phyloP scores from a whole-genome alignment of 129 eudicot genomes.

The Flaveria linearis region DNA sequence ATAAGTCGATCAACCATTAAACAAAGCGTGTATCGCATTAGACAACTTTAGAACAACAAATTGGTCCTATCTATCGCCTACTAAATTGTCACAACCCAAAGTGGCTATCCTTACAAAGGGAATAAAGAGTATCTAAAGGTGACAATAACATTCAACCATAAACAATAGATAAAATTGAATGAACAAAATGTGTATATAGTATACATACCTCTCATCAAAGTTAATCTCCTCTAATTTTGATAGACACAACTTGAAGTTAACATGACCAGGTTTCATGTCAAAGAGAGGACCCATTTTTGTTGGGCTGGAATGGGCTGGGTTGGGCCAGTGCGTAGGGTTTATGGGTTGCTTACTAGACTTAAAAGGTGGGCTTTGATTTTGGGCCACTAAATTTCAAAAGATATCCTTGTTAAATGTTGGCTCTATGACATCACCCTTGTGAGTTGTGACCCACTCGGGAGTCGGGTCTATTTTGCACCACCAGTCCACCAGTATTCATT shows the following conservation, averaged over 20 bases:
- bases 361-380: not conserved
- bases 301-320: not conserved
- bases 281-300: not conserved
- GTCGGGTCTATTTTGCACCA: no score
- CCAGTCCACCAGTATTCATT: no score
- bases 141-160: not conserved
- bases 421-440: not conserved
- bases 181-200: not conserved
- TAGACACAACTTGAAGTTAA: not conserved
- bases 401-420: not conserved
- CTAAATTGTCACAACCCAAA: no score
- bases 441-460: no score
- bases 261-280: not conserved
- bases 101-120: not conserved
- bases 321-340: not conserved
- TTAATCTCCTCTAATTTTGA: not conserved
- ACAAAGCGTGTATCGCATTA: no score
- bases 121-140: not conserved
- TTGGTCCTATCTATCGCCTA: no score
- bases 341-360: not conserved
- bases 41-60: no score
- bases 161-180: not conserved
- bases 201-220: not conserved
- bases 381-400: not conserved
- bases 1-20: no score